These are phyloP conservation scores for Keithomyces neogunnii DNA, from an alignment of 2,329 filamentous ascomycete species.

Conservation along the genomic window DNA sequence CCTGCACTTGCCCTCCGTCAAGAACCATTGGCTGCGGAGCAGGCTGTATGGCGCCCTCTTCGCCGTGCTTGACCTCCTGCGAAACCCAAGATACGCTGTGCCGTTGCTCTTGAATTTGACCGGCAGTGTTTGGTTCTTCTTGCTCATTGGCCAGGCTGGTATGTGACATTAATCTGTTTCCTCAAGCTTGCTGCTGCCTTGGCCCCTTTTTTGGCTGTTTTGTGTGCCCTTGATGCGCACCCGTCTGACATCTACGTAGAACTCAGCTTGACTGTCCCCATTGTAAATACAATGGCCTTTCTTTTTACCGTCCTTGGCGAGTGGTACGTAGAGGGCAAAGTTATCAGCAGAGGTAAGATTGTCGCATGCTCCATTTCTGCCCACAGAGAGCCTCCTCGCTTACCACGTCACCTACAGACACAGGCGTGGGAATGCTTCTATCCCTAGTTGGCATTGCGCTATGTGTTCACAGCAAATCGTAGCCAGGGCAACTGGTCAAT, in stretches of 20 bases:
- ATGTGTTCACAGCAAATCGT: slow-evolving; percentile 63
- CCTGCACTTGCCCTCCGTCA: slow-evolving; percentile 41
- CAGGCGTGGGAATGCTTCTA: slow-evolving; percentile 71
- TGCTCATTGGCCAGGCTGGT: slow-evolving; percentile 90
- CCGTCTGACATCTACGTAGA: slow-evolving; percentile 41
- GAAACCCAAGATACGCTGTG: slow-evolving; percentile 75
- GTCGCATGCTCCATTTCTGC: not conserved
- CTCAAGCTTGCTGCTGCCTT: not conserved
- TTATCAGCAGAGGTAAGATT: slow-evolving; percentile 66
- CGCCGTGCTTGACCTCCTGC: slow-evolving; percentile 67
- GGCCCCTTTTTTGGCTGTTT: not conserved
- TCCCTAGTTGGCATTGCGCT: slow-evolving; percentile 74
- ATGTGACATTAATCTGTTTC: slow-evolving; percentile 25
- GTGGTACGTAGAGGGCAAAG: slow-evolving; percentile 89
- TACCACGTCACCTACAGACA: slow-evolving; percentile 45
- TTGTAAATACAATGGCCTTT: slow-evolving; percentile 90
- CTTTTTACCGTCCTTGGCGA: slow-evolving; percentile 93
- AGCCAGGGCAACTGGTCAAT: slow-evolving; percentile 8
- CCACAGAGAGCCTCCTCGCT: not conserved
- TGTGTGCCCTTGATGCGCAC: not conserved
- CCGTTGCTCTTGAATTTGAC: slow-evolving; percentile 83
- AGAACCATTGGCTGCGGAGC: slow-evolving; percentile 50
- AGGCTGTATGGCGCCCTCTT: slow-evolving; percentile 61
- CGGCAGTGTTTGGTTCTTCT: slow-evolving; percentile 92
- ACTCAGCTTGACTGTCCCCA: slow-evolving; percentile 84